Evolutionary conservation across 1,284 basidiomycete genomes (phyloP), one percentile per base, ranked within the genome.

Genomic region (Apiotrichum siamense): DNA sequence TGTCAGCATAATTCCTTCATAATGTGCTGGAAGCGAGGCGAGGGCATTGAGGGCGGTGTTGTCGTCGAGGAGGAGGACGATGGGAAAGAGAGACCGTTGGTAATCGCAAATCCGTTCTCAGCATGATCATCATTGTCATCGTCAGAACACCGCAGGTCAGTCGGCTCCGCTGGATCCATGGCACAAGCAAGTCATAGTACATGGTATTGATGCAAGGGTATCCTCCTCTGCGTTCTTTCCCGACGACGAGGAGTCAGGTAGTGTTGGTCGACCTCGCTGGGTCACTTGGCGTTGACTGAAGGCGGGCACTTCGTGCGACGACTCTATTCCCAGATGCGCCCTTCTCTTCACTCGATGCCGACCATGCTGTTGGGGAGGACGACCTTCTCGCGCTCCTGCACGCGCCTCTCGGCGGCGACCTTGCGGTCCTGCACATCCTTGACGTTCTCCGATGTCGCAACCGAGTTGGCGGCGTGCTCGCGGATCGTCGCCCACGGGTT

Each of bases 401-500:
- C 48, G 21, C 40, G 41, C 20, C 26, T 32, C 17, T 25, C 38
- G 7, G 12, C 38, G 15, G 23, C 36, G 12, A n/a, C 27, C 39
- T 51, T 49, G 37, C 52, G 47, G 12, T 52, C 56, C 40, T 32
- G 45, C 15, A 55, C 47, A 37, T 20, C 37, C 39, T 46, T 50
- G n/a, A 44, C 54, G 15, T 29, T 47, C 27, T 52, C 51, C 32
- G 65, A 57, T 18, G 54, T 44, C 11, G 66, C 65, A 7, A 75
- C 43, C 10, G 66, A 63, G 55, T 75, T 74, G 21, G 62, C 58
- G 0, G 68, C 72, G 49, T 75, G 72, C 38, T 70, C 60, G 17
- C 73, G 58, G 49, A 75, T 75, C 15, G 71, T 66, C 3, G 69
- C 70, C 65, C 71, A 75, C 2, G 73, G 73, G 49, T 69, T 67